Evolutionary conservation across 2,329 filamentous ascomycete genomes (phyloP), one percentile per base, ranked within the genome.

Genomic region (Fusarium secorum): DNA sequence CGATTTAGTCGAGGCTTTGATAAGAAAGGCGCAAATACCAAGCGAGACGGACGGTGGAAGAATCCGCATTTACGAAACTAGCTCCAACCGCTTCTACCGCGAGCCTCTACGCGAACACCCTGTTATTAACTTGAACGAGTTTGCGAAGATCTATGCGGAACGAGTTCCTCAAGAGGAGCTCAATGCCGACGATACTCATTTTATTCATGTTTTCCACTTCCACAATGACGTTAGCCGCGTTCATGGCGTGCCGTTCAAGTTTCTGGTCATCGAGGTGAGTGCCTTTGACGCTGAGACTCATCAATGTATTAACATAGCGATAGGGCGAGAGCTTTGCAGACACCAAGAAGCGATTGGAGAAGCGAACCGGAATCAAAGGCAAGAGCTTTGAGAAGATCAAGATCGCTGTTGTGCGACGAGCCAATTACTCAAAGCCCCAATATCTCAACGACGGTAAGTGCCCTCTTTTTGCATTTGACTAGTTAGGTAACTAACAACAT

Each of bases 361-460:
- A 95, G 81, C 88, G 95, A 64, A 97, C 93, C 1, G 95, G 95
- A 30, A 91, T 99, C 83, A 98, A 98, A 82, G 97, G 96, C 80
- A 99, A 99, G 85, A 94, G 94, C 72, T 95, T 99, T 74, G 95
- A 99, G 81, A 98, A 98, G 86, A 96, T 99, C 81, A 98, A 97
- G 81, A 98, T 99, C 84, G 93, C 94, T 11, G 82, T 97, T 35
- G 88, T 98, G 55, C 85, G 90, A 79, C 86, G 92, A 79, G 86
- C 89, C 55, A 85, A 85, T 44, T 97, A 93, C 81, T 90, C 92
- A 41, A 94, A 92, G 77, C 92, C 94, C 30, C 87, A 89, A 65
- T 97, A 97, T 82, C 85, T 99, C 49, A 90, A 91, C 73, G 96
- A 98, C 83, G 94, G 95, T 97, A 26, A 11, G 75, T 71, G 26